phyloP scores from a whole-genome alignment of 345 rosid genomes.

The Laguncularia racemosa region DNA sequence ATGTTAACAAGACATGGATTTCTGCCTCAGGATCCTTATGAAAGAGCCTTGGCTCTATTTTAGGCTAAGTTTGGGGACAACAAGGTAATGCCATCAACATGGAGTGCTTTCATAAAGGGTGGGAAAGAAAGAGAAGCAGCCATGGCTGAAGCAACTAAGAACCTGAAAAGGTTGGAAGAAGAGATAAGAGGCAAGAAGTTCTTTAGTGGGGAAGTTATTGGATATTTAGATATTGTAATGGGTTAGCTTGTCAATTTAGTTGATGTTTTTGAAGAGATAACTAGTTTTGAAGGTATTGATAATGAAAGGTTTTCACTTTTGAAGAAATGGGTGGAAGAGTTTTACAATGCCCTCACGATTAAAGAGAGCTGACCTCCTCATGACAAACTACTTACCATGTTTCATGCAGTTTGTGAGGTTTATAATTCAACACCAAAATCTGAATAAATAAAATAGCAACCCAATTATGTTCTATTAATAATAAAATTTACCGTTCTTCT shows the following conservation, averaged over 20 bases:
- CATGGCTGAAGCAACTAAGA: neutral
- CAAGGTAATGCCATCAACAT: slow-evolving; percentile 4
- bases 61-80: slow-evolving; percentile 8
- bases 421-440: no score
- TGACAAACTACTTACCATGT: slow-evolving; percentile 3
- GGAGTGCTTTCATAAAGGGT: neutral
- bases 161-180: slow-evolving; percentile 8
- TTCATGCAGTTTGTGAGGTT: no score
- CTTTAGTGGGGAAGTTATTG: slow-evolving; percentile 9
- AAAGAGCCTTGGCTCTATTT: slow-evolving; percentile 7
- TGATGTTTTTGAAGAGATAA: slow-evolving; percentile 6
- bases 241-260: slow-evolving; percentile 10
- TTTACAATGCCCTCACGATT: slow-evolving; percentile 1
- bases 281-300: neutral
- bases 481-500: no score
- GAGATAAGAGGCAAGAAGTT: slow-evolving; percentile 8
- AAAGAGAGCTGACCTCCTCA: slow-evolving; percentile 8
- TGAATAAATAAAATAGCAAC: no score
- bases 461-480: no score
- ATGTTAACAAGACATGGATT: slow-evolving; percentile 9
- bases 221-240: slow-evolving; percentile 7
- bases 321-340: slow-evolving; percentile 3
- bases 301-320: slow-evolving; percentile 5
- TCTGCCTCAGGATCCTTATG: slow-evolving; percentile 3
- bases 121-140: slow-evolving; percentile 8